Conservation (phyloP, 2,329 filamentous ascomycete species). For the Trichothecium sympodiale region DNA sequence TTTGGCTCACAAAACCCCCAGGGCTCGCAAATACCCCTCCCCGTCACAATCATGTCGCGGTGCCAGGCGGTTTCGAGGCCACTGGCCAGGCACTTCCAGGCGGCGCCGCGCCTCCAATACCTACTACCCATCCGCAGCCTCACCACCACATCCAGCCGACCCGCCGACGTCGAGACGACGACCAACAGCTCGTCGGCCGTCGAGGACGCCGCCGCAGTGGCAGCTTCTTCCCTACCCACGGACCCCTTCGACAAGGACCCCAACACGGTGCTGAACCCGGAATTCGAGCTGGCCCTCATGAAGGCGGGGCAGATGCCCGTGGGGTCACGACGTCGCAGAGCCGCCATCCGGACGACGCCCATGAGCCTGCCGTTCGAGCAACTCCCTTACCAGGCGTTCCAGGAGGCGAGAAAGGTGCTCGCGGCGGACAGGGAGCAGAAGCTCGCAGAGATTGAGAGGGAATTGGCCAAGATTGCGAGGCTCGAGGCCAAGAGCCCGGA, state of each 20-base stretch:
- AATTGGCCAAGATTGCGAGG: conserved; percentile 57
- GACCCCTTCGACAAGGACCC: conserved; percentile 45
- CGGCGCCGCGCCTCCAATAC: conserved; percentile 22
- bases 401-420: conserved; percentile 81
- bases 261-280: conserved; percentile 47
- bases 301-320: conserved; percentile 59
- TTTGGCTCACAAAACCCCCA: no score
- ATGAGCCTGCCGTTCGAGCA: conserved; percentile 77
- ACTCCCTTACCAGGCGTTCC: conserved; percentile 94
- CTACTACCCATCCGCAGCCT: conserved; percentile 19
- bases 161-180: conserved; percentile 15
- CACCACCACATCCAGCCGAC: conserved; percentile 19
- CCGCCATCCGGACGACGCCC: conserved; percentile 49
- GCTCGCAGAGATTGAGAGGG: conserved; percentile 56
- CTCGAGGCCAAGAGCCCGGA: conserved; percentile 49
- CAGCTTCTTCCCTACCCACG: conserved; percentile 14
- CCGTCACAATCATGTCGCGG: conserved; percentile 38
- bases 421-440: conserved; percentile 73
- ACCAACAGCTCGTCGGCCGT: conserved; percentile 4
- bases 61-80: conserved; percentile 49
- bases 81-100: conserved; percentile 37
- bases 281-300: conserved; percentile 53
- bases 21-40: conserved; percentile 3
- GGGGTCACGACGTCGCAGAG: conserved; percentile 75
- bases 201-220: conserved; percentile 5